Evolutionary conservation across 352 stramenopile genomes (phyloP).

Genomic region (Phytophthora fragariae): DNA sequence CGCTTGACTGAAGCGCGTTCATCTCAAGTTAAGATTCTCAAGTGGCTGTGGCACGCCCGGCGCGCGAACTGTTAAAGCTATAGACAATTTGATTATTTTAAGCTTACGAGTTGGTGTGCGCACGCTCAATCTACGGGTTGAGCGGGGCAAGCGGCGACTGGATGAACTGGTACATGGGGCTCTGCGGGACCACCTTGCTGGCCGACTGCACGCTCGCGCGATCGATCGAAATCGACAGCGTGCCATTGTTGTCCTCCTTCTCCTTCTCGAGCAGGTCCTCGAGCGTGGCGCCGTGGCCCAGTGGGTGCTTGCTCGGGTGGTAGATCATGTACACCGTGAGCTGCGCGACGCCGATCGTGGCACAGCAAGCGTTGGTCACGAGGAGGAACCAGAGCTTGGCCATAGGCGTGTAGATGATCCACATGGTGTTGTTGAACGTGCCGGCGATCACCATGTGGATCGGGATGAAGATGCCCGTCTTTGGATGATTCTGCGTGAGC

Average conservation of each 20-base stretch:
- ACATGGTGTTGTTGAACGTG: constrained; percentile 66
- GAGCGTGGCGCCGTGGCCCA: constrained; percentile 27
- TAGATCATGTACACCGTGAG: constrained; percentile 58
- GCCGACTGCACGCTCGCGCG: constrained; percentile 20
- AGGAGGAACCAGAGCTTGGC: constrained; percentile 61
- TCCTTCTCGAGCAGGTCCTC: constrained; percentile 41
- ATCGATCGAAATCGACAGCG: constrained; percentile 32
- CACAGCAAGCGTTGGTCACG: constrained; percentile 56
- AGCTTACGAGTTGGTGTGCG: background rate
- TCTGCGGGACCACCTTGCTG: constrained; percentile 25
- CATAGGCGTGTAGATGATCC: constrained; percentile 58
- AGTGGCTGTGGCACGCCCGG: background rate
- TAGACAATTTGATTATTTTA: background rate
- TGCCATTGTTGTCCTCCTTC: constrained; percentile 21
- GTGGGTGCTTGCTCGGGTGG: constrained; percentile 55
- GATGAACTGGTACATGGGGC: constrained; percentile 37
- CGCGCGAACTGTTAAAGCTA: background rate
- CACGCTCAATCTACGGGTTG: constrained; percentile 10
- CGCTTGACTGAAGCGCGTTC: too few relatives aligned
- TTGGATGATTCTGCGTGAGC: constrained; percentile 32
- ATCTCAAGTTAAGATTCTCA: too few relatives aligned
- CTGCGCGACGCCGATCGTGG: constrained; percentile 41
- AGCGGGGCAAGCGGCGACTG: constrained; percentile 36
- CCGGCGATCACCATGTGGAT: constrained; percentile 64
- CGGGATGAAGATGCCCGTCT: constrained; percentile 58